Evolutionary conservation across 371 early-diverging fungal species (phyloP).

Genomic region (Saksenaea vasiformis): DNA sequence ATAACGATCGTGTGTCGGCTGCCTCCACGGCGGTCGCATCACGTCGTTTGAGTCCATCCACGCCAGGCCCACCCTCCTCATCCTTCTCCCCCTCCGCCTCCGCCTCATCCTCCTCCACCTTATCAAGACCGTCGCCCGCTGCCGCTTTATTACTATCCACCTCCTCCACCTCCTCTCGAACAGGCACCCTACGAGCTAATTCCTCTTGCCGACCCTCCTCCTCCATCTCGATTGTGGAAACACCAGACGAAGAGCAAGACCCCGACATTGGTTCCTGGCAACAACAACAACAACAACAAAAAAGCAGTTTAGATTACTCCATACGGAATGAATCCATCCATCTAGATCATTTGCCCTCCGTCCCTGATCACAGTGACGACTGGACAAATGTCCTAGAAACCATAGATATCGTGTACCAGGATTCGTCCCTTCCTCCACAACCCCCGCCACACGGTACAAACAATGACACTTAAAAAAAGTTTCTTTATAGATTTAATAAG

Average conservation of each 20-base stretch:
- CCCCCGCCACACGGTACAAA: not conserved
- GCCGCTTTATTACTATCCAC: too few species aligned
- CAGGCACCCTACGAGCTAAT: not conserved
- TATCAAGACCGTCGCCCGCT: too few species aligned
- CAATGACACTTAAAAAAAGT: not conserved
- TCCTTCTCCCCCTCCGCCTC: not conserved
- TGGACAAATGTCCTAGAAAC: conserved; percentile 1
- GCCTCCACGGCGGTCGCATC: not conserved
- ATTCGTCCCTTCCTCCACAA: not conserved
- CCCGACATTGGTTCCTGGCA: not conserved
- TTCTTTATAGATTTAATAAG: too few species aligned
- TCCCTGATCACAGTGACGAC: not conserved
- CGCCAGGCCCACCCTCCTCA: not conserved
- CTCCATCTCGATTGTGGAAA: not conserved
- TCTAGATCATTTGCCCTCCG: not conserved
- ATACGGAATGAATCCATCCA: not conserved
- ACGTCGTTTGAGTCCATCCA: not conserved
- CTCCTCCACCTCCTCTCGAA: not conserved
- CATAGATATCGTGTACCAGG: not conserved
- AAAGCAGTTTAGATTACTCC: not conserved
- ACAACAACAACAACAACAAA: too few species aligned
- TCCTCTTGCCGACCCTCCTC: not conserved
- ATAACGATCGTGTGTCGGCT: not conserved
- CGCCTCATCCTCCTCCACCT: not conserved
- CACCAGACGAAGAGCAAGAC: not conserved